These are phyloP conservation scores for Sphaerulina populicola DNA, from an alignment of 2,329 filamentous ascomycete genomes.

Conservation along the genomic window DNA sequence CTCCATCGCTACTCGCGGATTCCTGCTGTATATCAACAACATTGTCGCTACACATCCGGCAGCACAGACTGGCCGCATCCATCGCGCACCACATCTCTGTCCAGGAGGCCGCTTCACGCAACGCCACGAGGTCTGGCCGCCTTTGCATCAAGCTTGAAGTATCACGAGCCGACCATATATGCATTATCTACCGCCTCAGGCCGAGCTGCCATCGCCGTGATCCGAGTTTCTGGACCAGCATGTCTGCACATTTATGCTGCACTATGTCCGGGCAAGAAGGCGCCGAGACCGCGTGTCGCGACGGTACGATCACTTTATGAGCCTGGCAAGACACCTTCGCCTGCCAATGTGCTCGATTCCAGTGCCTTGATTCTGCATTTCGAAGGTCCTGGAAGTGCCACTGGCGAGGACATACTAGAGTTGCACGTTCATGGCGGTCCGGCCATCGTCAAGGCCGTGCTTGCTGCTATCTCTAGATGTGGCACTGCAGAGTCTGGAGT, in stretches of 20 bases:
- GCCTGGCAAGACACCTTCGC: slow-evolving; percentile 37
- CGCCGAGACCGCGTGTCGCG: slow-evolving; percentile 56
- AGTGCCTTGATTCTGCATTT: slow-evolving; percentile 77
- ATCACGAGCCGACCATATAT: slow-evolving; percentile 61
- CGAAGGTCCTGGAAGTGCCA: slow-evolving; percentile 70
- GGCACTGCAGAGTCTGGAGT: slow-evolving; percentile 8
- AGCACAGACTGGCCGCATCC: background rate
- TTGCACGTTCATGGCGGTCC: slow-evolving; percentile 88
- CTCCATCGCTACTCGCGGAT: background rate
- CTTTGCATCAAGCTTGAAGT: background rate
- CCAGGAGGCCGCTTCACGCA: background rate
- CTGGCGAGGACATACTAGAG: slow-evolving; percentile 86
- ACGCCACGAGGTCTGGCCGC: background rate
- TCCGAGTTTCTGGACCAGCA: slow-evolving; percentile 74
- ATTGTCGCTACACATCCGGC: background rate
- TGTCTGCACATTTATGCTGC: slow-evolving; percentile 59
- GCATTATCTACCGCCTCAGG: slow-evolving; percentile 82
- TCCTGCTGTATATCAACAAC: background rate
- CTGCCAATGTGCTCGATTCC: slow-evolving; percentile 57
- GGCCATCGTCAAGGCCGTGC: slow-evolving; percentile 78
- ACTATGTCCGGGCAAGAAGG: slow-evolving; percentile 49
- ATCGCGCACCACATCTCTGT: background rate
- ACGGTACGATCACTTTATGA: slow-evolving; percentile 66
- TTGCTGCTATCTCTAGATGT: slow-evolving; percentile 56
- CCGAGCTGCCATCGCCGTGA: slow-evolving; percentile 79